These are phyloP conservation scores for Lophiotrema nucula DNA, from an alignment of 495 filamentous ascomycete species.

Conservation along the genomic window DNA sequence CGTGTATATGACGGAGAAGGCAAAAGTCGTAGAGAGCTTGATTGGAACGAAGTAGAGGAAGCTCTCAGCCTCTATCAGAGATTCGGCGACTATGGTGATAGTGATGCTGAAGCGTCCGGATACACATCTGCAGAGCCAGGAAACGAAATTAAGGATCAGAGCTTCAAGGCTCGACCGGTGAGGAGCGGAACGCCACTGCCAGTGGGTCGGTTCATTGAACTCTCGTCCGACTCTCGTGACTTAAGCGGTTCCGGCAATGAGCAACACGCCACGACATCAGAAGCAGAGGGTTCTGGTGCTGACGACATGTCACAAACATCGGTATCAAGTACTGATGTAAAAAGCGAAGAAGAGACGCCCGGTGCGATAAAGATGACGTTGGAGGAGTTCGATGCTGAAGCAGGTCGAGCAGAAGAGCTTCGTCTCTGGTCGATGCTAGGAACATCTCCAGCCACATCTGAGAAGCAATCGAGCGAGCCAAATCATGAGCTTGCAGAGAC, in stretches of 20 bases:
- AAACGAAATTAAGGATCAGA: no score
- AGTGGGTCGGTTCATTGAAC: not conserved
- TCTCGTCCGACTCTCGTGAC: not conserved
- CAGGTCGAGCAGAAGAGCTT: constrained; percentile 55
- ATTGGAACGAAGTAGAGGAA: constrained; percentile 57
- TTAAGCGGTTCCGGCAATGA: not conserved
- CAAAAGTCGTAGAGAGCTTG: constrained; percentile 41
- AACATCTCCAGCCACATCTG: not conserved
- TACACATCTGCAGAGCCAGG: not conserved
- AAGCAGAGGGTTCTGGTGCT: not conserved
- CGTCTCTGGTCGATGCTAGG: constrained; percentile 55
- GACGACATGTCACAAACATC: constrained; percentile 1
- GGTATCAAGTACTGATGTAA: not conserved
- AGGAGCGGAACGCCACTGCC: constrained; percentile 4
- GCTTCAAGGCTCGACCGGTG: not conserved
- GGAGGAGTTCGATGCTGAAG: constrained; percentile 53
- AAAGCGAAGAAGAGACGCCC: not conserved
- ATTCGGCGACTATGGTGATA: not conserved
- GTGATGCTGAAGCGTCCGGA: not conserved
- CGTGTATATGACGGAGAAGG: constrained; percentile 50
- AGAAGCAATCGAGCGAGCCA: not conserved
- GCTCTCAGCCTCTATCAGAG: constrained; percentile 39
- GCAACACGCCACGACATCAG: not conserved
- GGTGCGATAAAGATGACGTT: constrained; percentile 33
- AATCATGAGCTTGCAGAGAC: not conserved